Evolutionary conservation across 257 asterid genomes (phyloP).

Genomic region (Solanum sparsipilum): DNA sequence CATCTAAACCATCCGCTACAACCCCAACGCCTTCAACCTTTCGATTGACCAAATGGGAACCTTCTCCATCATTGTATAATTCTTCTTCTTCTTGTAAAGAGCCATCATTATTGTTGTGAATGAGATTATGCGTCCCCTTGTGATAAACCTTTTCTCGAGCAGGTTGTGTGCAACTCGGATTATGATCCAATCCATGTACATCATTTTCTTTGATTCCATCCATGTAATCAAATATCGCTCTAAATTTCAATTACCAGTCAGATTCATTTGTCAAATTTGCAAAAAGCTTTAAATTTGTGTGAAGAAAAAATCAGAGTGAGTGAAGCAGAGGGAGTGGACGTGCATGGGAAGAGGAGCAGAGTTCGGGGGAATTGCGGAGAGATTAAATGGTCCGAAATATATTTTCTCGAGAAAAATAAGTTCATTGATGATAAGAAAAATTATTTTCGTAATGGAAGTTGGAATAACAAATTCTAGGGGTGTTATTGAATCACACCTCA

Average conservation of each 20-base stretch:
- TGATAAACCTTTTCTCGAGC: constrained; percentile 35
- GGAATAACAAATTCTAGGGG: accelerated
- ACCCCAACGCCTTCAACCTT: not conserved
- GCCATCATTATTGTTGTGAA: constrained; percentile 8
- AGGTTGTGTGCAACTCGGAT: constrained; percentile 32
- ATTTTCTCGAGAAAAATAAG: not conserved
- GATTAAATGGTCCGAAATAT: not conserved
- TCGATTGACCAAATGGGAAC: not conserved
- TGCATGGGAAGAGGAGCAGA: not conserved
- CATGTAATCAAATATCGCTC: not conserved
- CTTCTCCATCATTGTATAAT: not conserved
- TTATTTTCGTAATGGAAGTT: accelerated
- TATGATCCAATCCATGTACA: not conserved
- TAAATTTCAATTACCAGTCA: not conserved
- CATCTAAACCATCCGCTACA: not conserved
- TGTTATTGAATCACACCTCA: not conserved
- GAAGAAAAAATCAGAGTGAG: not conserved
- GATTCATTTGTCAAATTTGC: not conserved
- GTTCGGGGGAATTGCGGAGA: not conserved
- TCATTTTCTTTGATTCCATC: constrained; percentile 20
- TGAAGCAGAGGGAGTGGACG: not conserved
- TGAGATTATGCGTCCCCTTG: constrained; percentile 41
- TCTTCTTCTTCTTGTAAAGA: constrained; percentile 1
- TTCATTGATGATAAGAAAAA: too few species aligned
- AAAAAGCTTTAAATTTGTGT: not conserved